Evolutionary conservation across 2,329 filamentous ascomycete species (phyloP).

Genomic region (Fusarium sp.): DNA sequence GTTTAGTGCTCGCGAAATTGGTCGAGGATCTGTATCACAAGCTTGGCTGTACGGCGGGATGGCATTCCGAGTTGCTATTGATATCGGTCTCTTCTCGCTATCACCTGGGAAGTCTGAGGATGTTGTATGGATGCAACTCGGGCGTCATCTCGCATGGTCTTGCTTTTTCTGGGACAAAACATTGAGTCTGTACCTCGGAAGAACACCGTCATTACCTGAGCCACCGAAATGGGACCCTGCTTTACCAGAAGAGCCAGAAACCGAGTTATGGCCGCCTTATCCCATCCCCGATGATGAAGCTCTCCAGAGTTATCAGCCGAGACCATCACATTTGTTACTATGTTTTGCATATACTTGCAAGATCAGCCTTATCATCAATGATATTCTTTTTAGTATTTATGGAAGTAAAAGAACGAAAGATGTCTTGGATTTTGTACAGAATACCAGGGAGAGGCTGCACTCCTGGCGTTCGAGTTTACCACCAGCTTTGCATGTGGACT

Average conservation of each 20-base stretch:
- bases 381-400: not conserved
- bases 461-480: not conserved
- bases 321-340: not conserved
- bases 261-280: not conserved
- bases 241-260: not conserved
- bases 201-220: not conserved
- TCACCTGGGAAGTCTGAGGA: not conserved
- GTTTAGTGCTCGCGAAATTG: not conserved
- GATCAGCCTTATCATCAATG: not conserved
- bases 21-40: not conserved
- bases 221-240: not conserved
- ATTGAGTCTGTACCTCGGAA: not conserved
- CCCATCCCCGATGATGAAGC: not conserved
- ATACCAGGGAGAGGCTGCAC: not conserved
- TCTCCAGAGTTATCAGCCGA: not conserved
- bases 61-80: not conserved
- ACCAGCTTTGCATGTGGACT: fast-evolving
- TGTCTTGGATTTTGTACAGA: not conserved
- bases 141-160: not conserved
- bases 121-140: not conserved
- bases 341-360: not conserved
- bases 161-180: not conserved
- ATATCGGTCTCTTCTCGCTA: not conserved
- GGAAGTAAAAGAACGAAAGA: not conserved
- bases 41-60: not conserved